Conservation (phyloP, 805 yeast species). For the Crinitomyces ghanaensis region DNA sequence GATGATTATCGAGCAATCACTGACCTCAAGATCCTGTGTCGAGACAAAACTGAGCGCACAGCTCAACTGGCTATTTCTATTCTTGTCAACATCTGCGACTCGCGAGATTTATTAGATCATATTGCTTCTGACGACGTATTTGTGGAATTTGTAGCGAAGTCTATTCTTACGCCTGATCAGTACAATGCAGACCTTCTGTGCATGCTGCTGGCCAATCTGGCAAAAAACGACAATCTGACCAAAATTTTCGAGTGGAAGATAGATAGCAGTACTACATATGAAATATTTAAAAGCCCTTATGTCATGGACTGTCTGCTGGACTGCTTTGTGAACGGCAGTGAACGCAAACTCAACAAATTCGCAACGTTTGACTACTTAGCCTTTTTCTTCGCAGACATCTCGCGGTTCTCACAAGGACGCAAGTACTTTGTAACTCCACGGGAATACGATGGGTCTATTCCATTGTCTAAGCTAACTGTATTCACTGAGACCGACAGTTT, state of each 20-base stretch:
- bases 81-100: constrained; percentile 73
- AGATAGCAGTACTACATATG: constrained; percentile 59
- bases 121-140: constrained; percentile 57
- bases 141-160: constrained; percentile 19
- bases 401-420: constrained; percentile 51
- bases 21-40: constrained; percentile 54
- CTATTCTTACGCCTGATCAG: constrained; percentile 33
- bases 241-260: constrained; percentile 34
- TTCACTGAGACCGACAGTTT: constrained; percentile 71
- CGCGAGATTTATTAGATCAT: constrained; percentile 46
- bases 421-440: constrained; percentile 64
- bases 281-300: constrained; percentile 35
- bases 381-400: constrained; percentile 80
- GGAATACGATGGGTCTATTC: constrained; percentile 63
- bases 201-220: constrained; percentile 74
- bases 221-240: constrained; percentile 59
- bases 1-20: constrained; percentile 59
- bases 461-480: constrained; percentile 67
- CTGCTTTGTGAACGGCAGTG: constrained; percentile 77
- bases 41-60: constrained; percentile 28
- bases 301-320: constrained; percentile 78
- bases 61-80: constrained; percentile 50
- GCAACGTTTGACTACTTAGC: constrained; percentile 77
- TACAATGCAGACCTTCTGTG: constrained; percentile 69
- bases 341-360: constrained; percentile 53